Percentiles rank a stretch among this genome's conserved stretches.
These are phyloP conservation scores for Strobilomyces confusus DNA, from an alignment of 768 basidiomycete species.

Conservation along the genomic window DNA sequence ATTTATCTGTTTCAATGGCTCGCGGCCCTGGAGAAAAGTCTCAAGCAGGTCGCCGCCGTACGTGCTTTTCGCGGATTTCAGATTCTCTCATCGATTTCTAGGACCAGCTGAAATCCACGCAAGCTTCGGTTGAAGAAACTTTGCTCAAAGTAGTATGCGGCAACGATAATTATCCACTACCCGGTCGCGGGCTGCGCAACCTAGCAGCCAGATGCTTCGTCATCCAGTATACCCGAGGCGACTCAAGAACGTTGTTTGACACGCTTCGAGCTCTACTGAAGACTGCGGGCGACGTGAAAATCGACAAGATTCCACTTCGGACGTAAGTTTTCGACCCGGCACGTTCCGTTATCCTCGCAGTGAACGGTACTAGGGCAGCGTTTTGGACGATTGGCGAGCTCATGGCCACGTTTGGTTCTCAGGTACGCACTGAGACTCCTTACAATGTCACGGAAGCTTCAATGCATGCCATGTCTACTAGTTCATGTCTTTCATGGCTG, in stretches of 20 bases:
- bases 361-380: constrained; percentile 54
- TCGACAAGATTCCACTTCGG: constrained; percentile 60
- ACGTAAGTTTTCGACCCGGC: constrained; percentile 46
- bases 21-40: constrained; percentile 55
- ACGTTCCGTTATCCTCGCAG: neutral
- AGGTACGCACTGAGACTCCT: constrained; percentile 49
- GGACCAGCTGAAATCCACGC: constrained; percentile 64
- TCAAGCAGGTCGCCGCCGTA: constrained; percentile 51
- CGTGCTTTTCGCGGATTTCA: constrained; percentile 22
- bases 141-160: constrained; percentile 68
- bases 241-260: constrained; percentile 84
- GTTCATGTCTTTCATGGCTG: constrained; percentile 95
- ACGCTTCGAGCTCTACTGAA: constrained; percentile 75
- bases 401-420: constrained; percentile 79
- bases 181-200: constrained; percentile 83
- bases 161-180: constrained; percentile 65
- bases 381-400: constrained; percentile 87
- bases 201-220: constrained; percentile 76
- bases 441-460: neutral
- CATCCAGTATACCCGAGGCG: constrained; percentile 70
- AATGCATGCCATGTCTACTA: constrained; percentile 29
- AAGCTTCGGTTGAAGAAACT: constrained; percentile 56
- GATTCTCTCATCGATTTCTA: constrained; percentile 27
- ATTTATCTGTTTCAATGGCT: constrained; percentile 86
- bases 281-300: constrained; percentile 68